phyloP scores from a whole-genome alignment of 2,329 filamentous ascomycete genomes.

The Trichoderma guizhouense region DNA sequence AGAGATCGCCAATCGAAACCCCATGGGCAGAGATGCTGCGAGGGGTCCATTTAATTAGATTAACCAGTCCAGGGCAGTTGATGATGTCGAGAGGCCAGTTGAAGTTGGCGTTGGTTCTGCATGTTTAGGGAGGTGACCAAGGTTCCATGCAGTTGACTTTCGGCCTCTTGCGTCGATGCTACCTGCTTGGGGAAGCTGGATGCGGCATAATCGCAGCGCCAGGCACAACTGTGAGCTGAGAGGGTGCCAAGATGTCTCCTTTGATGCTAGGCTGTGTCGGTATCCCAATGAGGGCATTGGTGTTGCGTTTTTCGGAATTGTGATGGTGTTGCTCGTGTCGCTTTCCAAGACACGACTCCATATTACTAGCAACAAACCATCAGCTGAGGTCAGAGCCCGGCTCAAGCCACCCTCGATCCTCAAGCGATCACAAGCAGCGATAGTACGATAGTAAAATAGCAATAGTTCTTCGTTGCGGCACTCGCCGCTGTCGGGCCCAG shows the following conservation, averaged over 20 bases:
- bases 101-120: background rate
- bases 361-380: background rate
- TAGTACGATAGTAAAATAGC: background rate
- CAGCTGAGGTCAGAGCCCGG: conserved; percentile 15
- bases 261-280: background rate
- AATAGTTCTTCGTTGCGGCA: background rate
- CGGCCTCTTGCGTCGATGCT: background rate
- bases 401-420: background rate
- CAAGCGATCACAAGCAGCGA: background rate
- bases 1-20: conserved; percentile 8
- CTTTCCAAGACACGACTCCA: background rate
- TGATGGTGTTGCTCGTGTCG: background rate
- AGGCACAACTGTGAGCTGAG: background rate
- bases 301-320: background rate
- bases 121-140: background rate
- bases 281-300: background rate
- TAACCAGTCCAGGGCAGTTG: background rate
- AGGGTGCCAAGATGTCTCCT: background rate
- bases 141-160: background rate
- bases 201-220: background rate
- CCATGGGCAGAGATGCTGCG: conserved; percentile 6
- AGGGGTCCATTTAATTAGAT: conserved; percentile 4
- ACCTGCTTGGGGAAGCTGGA: background rate
- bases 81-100: background rate
- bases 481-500: background rate